Base-by-base conservation (phyloP, 352 stramenopile species). In the Thalassiosira ordinaria region DNA sequence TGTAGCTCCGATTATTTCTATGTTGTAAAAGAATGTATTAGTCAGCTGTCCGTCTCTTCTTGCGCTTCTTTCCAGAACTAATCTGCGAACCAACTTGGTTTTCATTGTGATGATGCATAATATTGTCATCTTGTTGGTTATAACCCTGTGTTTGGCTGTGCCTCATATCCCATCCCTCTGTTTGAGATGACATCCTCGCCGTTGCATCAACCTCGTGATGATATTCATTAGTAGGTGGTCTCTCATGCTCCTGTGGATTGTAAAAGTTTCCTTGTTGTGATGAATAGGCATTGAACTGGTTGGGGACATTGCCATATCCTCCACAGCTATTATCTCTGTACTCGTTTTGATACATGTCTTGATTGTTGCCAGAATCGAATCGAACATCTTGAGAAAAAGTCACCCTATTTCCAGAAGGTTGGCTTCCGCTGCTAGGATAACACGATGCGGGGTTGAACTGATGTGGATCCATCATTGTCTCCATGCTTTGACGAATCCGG, bases 371-470 rank as follows among this genome's bases (percentile, higher is more conserved):
- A 29, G 18, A 22, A 29, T 14, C 24, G 3, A 7, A 64, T 64
- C 33, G 31, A 47, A 24, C n/a, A 47, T 64, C 31, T 62, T 60
- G 29, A 52, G 46, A 61, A 22, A 65, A 65, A 24, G 57, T 65
- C 26, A 52, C 62, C 35, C 35, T 71, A 57, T 62, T 61, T 44
- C 27, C 37, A 37, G 62, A 62, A 18, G 24, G 33, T 71, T 71
- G 46, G 22, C 46, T 61, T 56, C 24, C 44, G 29, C 20, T 16
- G 16, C 6, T 27, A 35, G 13, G 27, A 39, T 52, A 18, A 11
- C 18, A 20, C 37, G 37, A 22, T 29, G 41, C 24, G 11, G 59
- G 37, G n/a, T 35, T 56, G 39, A 22, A 20, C 35, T 62, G 26
- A 27, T 52, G 49, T 61, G 35, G 46, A 13, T 62, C n/a, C n/a